Conservation (phyloP, 257 asterid genomes). For the Rhazya stricta region DNA sequence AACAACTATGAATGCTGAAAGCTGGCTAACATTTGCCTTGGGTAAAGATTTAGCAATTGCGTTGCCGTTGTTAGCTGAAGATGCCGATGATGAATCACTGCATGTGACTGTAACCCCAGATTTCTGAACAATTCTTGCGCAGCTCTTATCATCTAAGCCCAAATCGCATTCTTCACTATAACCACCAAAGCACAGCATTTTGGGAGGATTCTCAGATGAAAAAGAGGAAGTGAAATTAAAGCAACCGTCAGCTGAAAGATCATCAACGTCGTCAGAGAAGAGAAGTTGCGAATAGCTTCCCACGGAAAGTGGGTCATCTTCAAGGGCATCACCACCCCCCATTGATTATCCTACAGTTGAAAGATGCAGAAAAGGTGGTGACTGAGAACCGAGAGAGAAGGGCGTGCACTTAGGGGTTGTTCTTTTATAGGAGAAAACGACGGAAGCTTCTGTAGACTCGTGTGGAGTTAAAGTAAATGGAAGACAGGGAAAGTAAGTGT, state of each 20-base stretch:
- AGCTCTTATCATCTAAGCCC: neutral
- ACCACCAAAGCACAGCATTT: constrained; percentile 67
- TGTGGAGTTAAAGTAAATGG: constrained; percentile 3
- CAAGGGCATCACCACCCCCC: constrained; percentile 43
- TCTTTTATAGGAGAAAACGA: constrained; percentile 30
- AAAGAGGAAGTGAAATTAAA: constrained; percentile 30
- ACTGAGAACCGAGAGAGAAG: neutral
- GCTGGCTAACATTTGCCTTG: constrained; percentile 23
- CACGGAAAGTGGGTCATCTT: constrained; percentile 37
- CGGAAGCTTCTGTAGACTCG: constrained; percentile 33
- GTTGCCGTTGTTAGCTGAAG: constrained; percentile 25
- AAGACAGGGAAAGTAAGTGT: constrained; percentile 19
- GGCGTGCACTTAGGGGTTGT: neutral
- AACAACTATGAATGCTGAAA: neutral
- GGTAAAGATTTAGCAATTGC: constrained; percentile 18
- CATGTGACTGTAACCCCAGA: constrained; percentile 35
- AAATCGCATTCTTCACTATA: constrained; percentile 13
- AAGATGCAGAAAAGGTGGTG: neutral
- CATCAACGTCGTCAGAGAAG: constrained; percentile 41
- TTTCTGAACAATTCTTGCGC: constrained; percentile 26
- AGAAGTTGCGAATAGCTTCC: constrained; percentile 67
- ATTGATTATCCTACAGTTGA: constrained; percentile 18
- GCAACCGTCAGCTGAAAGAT: constrained; percentile 25
- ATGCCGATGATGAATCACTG: constrained; percentile 41
- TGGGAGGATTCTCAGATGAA: constrained; percentile 28